A percentile compares a stretch with the other conserved stretches of the same genome.
Conservation (phyloP, 2,329 filamentous ascomycete species). For the Tolypocladium ovalisporum region DNA sequence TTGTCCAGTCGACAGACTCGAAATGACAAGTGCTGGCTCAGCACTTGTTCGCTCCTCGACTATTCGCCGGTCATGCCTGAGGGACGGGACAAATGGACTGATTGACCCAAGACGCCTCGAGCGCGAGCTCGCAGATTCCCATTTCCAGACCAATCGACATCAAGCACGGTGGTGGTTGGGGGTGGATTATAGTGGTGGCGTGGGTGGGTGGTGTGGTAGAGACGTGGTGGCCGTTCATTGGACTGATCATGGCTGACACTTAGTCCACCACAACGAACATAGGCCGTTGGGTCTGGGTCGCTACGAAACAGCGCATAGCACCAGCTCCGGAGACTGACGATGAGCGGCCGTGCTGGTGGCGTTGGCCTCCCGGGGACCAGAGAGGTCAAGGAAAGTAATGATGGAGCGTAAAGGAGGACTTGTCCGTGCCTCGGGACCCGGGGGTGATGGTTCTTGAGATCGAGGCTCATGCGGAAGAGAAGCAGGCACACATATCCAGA, state of each 20-base stretch:
- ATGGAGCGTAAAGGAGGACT: not conserved
- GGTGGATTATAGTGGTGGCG: constrained; percentile 13
- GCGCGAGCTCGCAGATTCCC: constrained; percentile 6
- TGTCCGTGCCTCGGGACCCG: not conserved
- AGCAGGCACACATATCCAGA: not conserved
- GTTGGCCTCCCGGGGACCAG: not conserved
- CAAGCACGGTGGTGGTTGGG: constrained; percentile 7
- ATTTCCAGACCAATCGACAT: constrained; percentile 5
- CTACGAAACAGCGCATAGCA: not conserved
- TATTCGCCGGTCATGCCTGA: not conserved
- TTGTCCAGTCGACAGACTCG: not conserved
- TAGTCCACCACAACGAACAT: not conserved
- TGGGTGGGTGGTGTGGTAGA: constrained; percentile 14
- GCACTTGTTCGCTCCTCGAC: not conserved
- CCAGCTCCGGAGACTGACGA: not conserved
- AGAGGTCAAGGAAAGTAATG: not conserved
- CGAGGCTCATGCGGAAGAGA: not conserved
- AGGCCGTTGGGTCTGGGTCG: not conserved
- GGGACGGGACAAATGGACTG: not conserved
- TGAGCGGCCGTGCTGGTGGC: constrained; percentile 1
- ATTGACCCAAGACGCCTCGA: not conserved
- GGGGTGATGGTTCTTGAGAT: not conserved
- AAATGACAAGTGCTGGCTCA: not conserved
- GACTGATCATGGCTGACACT: constrained; percentile 9
- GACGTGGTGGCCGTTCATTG: constrained; percentile 25